Base-by-base conservation (phyloP, 2,329 filamentous ascomycete genomes). In the Fusarium euwallaceae region DNA sequence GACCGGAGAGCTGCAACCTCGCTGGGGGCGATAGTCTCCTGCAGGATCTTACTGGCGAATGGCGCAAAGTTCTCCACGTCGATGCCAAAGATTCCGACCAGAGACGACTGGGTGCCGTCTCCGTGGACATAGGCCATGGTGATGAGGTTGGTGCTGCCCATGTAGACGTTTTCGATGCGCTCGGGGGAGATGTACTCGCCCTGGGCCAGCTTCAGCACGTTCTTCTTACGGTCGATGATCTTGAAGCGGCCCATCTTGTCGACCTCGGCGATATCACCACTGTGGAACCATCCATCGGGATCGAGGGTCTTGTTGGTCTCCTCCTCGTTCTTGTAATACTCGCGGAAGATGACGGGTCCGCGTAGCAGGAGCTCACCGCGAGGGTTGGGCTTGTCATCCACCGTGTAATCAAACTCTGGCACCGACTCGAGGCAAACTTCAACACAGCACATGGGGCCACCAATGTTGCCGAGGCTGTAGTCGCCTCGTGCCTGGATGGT, bases 151-250 rank as follows among this genome's bases (percentile, higher is more conserved):
- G 92, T 92, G 84, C 93, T 95, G 73, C 93, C 94, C 72, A 97
- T 88, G 83, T 95, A 97, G 39, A 98, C 93, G 82, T 98, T 98
- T 87, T 99, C 97, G 80, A 99, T 94, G 67, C 95, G 94, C 86
- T 99, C 97, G 16, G 97, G 97, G 2, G 95, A 98, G 79, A 99
- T 95, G 85, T 99, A 99, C 86, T 99, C 97, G 82, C 97, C 97
- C 84, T 99, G 97, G 0, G 96, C 92, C 66, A 99, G 91, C 89
- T 99, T 99, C 81, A 99, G 91, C n/a, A 99, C 94, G 84, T 98
- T 98, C 93, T 99, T 99, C 85, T 95, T 93, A 79, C 97, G 95
- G 84, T 99, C 97, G 79, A 99, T 93, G 83, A 99, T 97, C 84
- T 91, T 92, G 87, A 98, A 93, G 70, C 95, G 94, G 72, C 97